Conservation (phyloP, 2,329 filamentous ascomycete species). For the Fonsecaea nubica region DNA sequence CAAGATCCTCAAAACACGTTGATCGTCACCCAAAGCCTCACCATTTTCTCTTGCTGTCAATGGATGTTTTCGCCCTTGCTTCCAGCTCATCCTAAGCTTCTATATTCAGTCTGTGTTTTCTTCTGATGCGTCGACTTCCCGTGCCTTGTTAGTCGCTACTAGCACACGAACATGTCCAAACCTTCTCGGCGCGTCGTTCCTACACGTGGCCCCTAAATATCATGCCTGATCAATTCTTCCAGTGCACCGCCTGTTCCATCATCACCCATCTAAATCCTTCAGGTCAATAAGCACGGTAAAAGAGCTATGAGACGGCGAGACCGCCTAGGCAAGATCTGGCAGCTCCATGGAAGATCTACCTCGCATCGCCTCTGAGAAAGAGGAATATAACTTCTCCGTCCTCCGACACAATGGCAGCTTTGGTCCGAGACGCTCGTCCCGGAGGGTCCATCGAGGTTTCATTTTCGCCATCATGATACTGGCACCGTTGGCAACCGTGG, state of each 20-base stretch:
- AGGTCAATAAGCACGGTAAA: background rate
- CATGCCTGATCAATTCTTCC: background rate
- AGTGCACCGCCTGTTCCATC: background rate
- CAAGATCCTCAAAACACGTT: background rate
- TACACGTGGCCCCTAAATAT: background rate
- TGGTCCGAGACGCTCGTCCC: background rate
- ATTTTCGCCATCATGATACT: slow-evolving; percentile 10
- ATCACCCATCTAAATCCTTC: background rate
- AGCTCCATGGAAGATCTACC: slow-evolving; percentile 9
- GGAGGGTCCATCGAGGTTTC: slow-evolving; percentile 3
- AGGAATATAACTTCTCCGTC: background rate
- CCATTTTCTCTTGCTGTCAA: background rate
- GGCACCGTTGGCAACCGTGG: background rate
- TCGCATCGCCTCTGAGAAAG: background rate
- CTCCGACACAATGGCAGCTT: background rate
- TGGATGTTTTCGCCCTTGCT: background rate
- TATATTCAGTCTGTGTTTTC: background rate
- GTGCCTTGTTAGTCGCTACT: background rate
- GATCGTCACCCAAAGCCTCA: background rate
- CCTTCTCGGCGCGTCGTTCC: background rate
- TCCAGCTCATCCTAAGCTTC: background rate
- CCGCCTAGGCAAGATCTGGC: slow-evolving; percentile 6
- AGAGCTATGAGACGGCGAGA: background rate
- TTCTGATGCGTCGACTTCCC: background rate
- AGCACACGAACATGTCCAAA: background rate